Base-by-base conservation (phyloP, 768 basidiomycete species). In the Cubamyces sp. region DNA sequence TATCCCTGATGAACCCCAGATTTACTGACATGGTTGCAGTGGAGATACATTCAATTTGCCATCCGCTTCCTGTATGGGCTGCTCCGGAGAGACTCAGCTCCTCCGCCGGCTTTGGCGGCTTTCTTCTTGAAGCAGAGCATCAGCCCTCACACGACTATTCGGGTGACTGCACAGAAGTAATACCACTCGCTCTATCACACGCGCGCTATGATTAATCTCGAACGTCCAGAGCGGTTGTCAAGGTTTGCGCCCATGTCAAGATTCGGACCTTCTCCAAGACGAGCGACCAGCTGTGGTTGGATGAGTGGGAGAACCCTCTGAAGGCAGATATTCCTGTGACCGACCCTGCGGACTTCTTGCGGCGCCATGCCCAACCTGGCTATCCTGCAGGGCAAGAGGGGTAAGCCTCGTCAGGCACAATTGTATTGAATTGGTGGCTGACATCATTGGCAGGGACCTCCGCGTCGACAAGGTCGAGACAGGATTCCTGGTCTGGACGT, bases 41-140 rank as follows among this genome's bases (percentile, higher is more conserved):
- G 91, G 91, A 81, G 91, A 76, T 93, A 93, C 72, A 79, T 87
- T 0, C 87, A 92, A 78, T 86, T 86, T 67, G 87, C 91, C 8
- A 73, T 80, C 30, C 82, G 81, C 37, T 87, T 90, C 69, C 71
- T 92, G 47, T 77, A 76, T 30, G 78, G 82, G 41, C 77, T 92
- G 30, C 77, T 92, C 56, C 82, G 87, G 67, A 79, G 90, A 70
- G 90, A 94, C 68, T 72, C 74, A 28, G 74, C 80, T 11, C 78
- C 84, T 18, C 72, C 83, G 2, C 76, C 86, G 15, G 81, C 81
- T 3, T 72, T 87, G 5, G 83, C 84, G 1, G 79, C 74, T 62
- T 87, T 92, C 71, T 84, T 93, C 72, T 76, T 90, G 66, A 78
- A 80, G 57, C 84, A 89, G 66, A 80, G 82, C 14, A 80, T 79